Base-by-base conservation (phyloP, 306 rosid genomes). In the Dalbergia oliveri region DNA sequence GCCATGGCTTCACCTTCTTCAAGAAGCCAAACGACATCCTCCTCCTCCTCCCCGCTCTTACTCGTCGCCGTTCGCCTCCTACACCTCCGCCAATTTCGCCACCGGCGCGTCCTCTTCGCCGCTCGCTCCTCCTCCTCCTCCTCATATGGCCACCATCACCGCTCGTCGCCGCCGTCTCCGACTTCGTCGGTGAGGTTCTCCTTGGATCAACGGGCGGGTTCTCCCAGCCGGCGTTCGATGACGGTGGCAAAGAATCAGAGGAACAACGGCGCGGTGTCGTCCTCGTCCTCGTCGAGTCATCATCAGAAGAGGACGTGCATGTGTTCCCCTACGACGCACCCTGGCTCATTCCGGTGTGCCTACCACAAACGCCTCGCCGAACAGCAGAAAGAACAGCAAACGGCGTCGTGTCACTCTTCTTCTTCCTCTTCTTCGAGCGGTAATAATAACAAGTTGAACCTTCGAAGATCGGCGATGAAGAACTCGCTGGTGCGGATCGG, bases 321-420 rank as follows among this genome's bases (percentile, higher is more conserved):
- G 83, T 92, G 97, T 62, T 88, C 97, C 0, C 97, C 94, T 2
- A 87, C 94, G 66, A 76, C 87, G 66, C 97, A 92, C 67, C 89
- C 94, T 3, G 94, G 97, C 0, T 90, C 94, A 35, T 92, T 92
- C 66, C 88, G 94, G 1, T 92, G 97, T 77, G 79, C 90, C 31
- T 86, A 84, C 54, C 97, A 92, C 69, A 92, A 84, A 66, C 83
- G 86, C 45, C 41, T 79, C 18, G 80, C 77, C 60, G 77, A 79
- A 21, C 84, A 76, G 47, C 9, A 56, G 11, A 64, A 71, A 53
- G 66, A 53, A 9, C 78, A 67, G 65, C 69, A 73, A 63, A 51
- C 73, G 23, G 58, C 89, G 66, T 80, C 79, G 54, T 2, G 14
- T 51, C 57, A 51, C 4, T 82, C 67, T 0, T 6, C 68, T 2